Conservation (phyloP, 345 rosid species). For the Murraya paniculata region DNA sequence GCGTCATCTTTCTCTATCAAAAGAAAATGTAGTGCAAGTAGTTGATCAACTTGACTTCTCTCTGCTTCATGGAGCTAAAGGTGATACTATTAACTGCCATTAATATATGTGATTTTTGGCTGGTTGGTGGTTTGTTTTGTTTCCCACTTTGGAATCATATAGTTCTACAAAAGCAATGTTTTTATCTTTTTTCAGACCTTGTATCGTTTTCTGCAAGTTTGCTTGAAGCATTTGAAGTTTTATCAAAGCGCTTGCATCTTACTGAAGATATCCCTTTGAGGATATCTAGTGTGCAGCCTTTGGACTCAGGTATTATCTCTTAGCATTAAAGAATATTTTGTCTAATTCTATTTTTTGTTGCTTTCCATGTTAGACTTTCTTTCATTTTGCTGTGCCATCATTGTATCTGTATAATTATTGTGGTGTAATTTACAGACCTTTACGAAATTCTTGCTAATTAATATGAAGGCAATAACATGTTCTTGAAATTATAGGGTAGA, state of each 20-base stretch:
- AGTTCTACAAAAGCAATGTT: slow-evolving; percentile 4
- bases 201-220: slow-evolving; percentile 56
- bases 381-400: background rate
- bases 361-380: background rate
- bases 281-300: slow-evolving; percentile 78
- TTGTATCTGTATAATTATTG: background rate
- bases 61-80: slow-evolving; percentile 62
- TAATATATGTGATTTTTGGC: slow-evolving; percentile 1
- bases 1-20: slow-evolving; percentile 62
- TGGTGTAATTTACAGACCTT: background rate
- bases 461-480: background rate
- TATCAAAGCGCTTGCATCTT: slow-evolving; percentile 65
- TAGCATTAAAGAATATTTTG: background rate
- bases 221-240: slow-evolving; percentile 64
- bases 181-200: slow-evolving; percentile 54
- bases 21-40: slow-evolving; percentile 51
- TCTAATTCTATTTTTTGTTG: background rate
- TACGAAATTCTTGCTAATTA: background rate
- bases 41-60: slow-evolving; percentile 94
- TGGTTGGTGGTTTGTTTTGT: background rate
- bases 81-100: slow-evolving; percentile 32
- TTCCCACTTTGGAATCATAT: background rate
- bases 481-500: background rate
- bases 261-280: slow-evolving; percentile 78
- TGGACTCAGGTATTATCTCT: slow-evolving; percentile 66